Evolutionary conservation across 768 basidiomycete genomes (phyloP).

Genomic region (Hypholoma sublateritium): DNA sequence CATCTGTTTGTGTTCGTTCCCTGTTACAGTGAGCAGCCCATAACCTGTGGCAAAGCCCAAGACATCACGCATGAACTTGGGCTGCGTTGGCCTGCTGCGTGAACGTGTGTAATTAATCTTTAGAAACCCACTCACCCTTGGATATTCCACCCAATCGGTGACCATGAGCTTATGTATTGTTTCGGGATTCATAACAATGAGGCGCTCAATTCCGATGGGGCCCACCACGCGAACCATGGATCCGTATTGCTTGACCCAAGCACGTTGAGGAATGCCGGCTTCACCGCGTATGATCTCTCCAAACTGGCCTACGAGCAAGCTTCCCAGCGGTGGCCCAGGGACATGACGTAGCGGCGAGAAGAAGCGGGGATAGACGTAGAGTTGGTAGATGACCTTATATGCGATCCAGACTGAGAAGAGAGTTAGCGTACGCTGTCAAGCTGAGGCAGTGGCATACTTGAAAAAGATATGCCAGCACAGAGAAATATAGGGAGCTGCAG

Average conservation of each 20-base stretch:
- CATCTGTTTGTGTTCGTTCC: constrained; percentile 49
- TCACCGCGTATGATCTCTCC: constrained; percentile 35
- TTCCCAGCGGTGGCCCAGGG: constrained; percentile 27
- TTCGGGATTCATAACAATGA: constrained; percentile 44
- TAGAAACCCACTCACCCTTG: constrained; percentile 29
- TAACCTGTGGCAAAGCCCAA: constrained; percentile 43
- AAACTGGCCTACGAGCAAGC: constrained; percentile 37
- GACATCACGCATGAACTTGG: constrained; percentile 40
- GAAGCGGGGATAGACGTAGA: constrained; percentile 30
- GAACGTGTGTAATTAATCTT: background rate
- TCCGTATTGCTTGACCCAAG: constrained; percentile 47
- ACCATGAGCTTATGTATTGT: constrained; percentile 44
- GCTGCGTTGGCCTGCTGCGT: constrained; percentile 25
- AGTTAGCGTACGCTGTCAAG: background rate
- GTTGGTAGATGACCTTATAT: constrained; percentile 20
- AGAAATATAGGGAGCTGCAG: background rate
- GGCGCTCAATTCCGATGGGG: constrained; percentile 42
- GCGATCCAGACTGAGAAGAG: constrained; percentile 2
- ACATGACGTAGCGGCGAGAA: constrained; percentile 28
- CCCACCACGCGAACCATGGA: constrained; percentile 44
- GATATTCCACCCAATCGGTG: constrained; percentile 46
- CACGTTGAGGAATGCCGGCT: constrained; percentile 42
- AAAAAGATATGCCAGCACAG: background rate
- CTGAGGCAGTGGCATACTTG: background rate
- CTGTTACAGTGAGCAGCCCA: constrained; percentile 48